These are phyloP conservation scores for Phaffomyces thermotolerans DNA, from an alignment of 805 yeast genomes.

Conservation along the genomic window DNA sequence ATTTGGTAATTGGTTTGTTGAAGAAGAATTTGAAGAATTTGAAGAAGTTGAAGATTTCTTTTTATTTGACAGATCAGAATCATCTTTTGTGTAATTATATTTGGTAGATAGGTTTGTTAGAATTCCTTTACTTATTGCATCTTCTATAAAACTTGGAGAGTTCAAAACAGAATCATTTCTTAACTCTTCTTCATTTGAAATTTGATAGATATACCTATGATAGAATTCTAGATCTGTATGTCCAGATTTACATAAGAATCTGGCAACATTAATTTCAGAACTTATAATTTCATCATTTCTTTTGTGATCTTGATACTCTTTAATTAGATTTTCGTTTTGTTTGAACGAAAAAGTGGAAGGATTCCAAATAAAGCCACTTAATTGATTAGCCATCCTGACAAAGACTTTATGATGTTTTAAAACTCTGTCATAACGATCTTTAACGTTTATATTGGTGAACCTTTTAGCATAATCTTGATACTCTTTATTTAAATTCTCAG, in stretches of 20 bases:
- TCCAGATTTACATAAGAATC: constrained; percentile 19
- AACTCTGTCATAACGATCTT: constrained; percentile 23
- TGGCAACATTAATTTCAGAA: constrained; percentile 15
- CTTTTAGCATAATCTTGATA: constrained; percentile 21
- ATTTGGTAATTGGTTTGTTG: background rate
- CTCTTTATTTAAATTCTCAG: constrained; percentile 21
- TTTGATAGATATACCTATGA: constrained; percentile 19
- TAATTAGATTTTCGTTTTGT: constrained; percentile 7
- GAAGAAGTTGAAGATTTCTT: too few relatives aligned
- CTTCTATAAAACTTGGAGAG: constrained; percentile 19
- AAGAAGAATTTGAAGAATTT: background rate
- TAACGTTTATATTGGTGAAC: constrained; percentile 23
- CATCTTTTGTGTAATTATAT: constrained; percentile 10
- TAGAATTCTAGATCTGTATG: constrained; percentile 22
- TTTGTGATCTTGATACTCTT: constrained; percentile 11
- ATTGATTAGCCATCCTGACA: constrained; percentile 16
- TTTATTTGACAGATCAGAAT: background rate
- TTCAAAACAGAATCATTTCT: constrained; percentile 14
- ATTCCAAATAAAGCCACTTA: constrained; percentile 20
- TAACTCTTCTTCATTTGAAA: constrained; percentile 5
- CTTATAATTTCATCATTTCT: constrained; percentile 11
- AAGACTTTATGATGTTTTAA: constrained; percentile 22
- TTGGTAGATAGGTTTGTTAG: constrained; percentile 11
- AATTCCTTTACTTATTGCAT: constrained; percentile 20
- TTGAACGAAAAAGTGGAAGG: constrained; percentile 18